Conservation (phyloP, 371 early-diverging fungal genomes). For the Mortierella sp. region DNA sequence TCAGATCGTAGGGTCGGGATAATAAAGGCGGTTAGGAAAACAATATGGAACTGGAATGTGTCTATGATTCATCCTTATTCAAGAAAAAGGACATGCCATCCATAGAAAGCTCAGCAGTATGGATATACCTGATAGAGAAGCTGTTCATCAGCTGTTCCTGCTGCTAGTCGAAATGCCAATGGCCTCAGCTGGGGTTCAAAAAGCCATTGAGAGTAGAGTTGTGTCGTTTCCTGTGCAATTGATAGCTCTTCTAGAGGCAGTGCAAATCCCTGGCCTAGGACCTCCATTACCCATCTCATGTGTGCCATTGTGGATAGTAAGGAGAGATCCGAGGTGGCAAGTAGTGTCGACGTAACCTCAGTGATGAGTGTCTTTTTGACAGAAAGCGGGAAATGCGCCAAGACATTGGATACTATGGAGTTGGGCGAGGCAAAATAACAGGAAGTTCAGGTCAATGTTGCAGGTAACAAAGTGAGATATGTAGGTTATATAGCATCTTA, state of each 20-base stretch:
- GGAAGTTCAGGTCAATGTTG: neutral
- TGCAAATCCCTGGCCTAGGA: constrained; percentile 84
- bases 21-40: neutral
- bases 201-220: constrained; percentile 82
- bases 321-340: constrained; percentile 60
- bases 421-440: neutral
- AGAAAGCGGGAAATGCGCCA: constrained; percentile 73
- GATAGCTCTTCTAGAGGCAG: constrained; percentile 82
- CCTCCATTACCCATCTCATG: constrained; percentile 88
- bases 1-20: neutral
- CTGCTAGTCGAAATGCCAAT: constrained; percentile 62
- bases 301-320: constrained; percentile 76
- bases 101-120: neutral
- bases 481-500: neutral
- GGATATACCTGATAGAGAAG: constrained; percentile 62
- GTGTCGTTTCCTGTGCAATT: constrained; percentile 73
- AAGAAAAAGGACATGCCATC: too few species aligned
- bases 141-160: constrained; percentile 61
- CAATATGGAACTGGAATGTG: neutral
- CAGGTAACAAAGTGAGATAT: neutral
- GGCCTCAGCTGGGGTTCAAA: constrained; percentile 76
- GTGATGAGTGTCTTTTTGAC: constrained; percentile 72
- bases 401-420: constrained; percentile 72
- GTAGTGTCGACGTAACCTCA: constrained; percentile 67
- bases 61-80: neutral